Percentiles rank a stretch among this genome's conserved stretches.
Evolutionary conservation across 2,329 filamentous ascomycete genomes (phyloP).

Genomic region (Bipolaris bicolor): DNA sequence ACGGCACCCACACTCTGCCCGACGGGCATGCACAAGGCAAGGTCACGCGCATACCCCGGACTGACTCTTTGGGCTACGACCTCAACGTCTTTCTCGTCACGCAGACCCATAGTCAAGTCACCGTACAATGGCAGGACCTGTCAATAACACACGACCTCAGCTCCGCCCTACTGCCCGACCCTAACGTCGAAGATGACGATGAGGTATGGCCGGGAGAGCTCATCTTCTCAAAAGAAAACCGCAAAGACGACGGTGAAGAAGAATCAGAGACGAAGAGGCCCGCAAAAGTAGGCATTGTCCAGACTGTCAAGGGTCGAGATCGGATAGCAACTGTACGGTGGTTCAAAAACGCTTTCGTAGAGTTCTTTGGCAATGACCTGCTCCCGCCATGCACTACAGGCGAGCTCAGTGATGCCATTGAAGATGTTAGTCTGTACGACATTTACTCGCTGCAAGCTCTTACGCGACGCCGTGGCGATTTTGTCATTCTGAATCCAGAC

Average conservation of each 20-base stretch:
- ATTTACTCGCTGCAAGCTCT: conserved; percentile 58
- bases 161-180: conserved; percentile 56
- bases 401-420: conserved; percentile 48
- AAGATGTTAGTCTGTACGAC: conserved; percentile 66
- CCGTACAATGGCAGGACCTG: conserved; percentile 66
- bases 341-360: conserved; percentile 51
- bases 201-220: conserved; percentile 64
- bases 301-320: conserved; percentile 61
- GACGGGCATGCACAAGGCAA: conserved; percentile 49
- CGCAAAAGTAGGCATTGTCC: conserved; percentile 62
- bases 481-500: conserved; percentile 57
- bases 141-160: conserved; percentile 56
- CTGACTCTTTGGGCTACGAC: conserved; percentile 61
- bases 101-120: conserved; percentile 56
- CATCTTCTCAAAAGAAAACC: conserved; percentile 55
- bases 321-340: conserved; percentile 63
- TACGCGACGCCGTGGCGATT: conserved; percentile 58
- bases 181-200: conserved; percentile 61
- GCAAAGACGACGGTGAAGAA: conserved; percentile 18
- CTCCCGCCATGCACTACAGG: conserved; percentile 54
- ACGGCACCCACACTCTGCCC: conserved; percentile 37
- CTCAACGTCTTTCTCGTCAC: conserved; percentile 63
- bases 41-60: conserved; percentile 54
- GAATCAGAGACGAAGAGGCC: conserved; percentile 49
- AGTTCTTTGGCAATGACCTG: conserved; percentile 46